A percentile compares a stretch with the other conserved stretches of the same genome.
These are phyloP conservation scores for Carex kokanica DNA, from an alignment of 176 grass and related monocot genomes.

Conservation along the genomic window DNA sequence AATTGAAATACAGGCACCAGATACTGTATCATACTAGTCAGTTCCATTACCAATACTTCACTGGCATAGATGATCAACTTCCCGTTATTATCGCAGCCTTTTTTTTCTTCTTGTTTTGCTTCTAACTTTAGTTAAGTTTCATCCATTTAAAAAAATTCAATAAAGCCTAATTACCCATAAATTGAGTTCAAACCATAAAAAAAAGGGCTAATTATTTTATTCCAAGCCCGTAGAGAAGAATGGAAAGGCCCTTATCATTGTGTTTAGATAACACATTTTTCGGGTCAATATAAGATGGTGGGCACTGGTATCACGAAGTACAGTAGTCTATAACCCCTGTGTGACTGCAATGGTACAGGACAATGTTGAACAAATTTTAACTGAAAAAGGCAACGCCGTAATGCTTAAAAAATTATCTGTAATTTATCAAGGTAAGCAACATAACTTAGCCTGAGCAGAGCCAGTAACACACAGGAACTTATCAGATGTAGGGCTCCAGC, in stretches of 20 bases:
- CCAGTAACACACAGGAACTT: slow-evolving; percentile 88
- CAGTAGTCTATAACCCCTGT: background rate
- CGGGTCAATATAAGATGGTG: background rate
- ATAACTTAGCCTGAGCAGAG: slow-evolving; percentile 96
- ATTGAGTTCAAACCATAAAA: background rate
- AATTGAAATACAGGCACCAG: background rate
- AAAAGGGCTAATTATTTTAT: background rate
- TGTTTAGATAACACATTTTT: background rate
- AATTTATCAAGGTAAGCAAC: slow-evolving; percentile 25
- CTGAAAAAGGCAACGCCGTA: background rate
- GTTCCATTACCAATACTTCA: background rate
- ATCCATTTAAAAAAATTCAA: background rate
- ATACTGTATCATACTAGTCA: slow-evolving; percentile 11
- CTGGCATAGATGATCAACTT: background rate
- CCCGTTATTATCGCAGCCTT: background rate
- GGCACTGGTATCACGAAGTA: background rate
- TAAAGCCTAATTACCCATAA: background rate
- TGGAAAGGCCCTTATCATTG: background rate
- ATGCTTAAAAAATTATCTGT: background rate
- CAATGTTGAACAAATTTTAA: background rate
- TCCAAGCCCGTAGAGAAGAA: background rate
- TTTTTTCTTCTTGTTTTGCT: background rate
- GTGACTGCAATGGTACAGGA: background rate
- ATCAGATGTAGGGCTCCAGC: slow-evolving; percentile 96
- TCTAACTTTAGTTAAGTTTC: background rate